phyloP scores from a whole-genome alignment of 2,329 filamentous ascomycete genomes.

The Neonectria coccinea region DNA sequence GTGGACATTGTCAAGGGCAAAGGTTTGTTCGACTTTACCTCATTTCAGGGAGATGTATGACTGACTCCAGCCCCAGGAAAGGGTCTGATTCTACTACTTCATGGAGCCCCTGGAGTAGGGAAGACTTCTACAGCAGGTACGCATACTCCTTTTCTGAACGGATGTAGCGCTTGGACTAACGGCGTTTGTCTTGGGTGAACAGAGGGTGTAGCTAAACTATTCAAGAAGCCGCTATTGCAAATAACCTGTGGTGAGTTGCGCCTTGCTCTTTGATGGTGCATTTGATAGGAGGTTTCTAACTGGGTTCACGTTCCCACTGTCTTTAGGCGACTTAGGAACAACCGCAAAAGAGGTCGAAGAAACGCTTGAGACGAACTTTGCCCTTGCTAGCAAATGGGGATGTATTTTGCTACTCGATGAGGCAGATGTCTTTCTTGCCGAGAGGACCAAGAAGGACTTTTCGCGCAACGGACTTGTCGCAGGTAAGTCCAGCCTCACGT shows the following conservation, averaged over 20 bases:
- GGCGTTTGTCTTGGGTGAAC: neutral
- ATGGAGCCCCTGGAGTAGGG: conserved; percentile 11
- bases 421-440: conserved; percentile 18
- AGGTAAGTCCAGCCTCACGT: neutral
- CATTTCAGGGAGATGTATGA: neutral
- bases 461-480: conserved; percentile 25
- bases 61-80: conserved; percentile 1
- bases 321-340: neutral
- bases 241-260: conserved; percentile 25
- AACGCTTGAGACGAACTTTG: conserved; percentile 16
- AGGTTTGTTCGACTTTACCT: conserved; percentile 36
- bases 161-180: too few relatives aligned
- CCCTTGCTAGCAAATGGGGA: conserved; percentile 22
- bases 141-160: neutral
- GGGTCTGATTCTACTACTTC: conserved; percentile 4
- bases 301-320: neutral
- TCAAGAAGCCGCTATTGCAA: conserved; percentile 20
- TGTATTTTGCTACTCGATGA: conserved; percentile 16
- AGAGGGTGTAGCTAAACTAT: conserved; percentile 29
- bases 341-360: conserved; percentile 16
- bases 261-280: too few relatives aligned
- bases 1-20: conserved; percentile 50
- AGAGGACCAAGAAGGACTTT: conserved; percentile 19
- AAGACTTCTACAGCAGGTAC: conserved; percentile 13
- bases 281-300: neutral